Conservation (phyloP, 1,284 basidiomycete genomes). For the Omphalotus olearius region DNA sequence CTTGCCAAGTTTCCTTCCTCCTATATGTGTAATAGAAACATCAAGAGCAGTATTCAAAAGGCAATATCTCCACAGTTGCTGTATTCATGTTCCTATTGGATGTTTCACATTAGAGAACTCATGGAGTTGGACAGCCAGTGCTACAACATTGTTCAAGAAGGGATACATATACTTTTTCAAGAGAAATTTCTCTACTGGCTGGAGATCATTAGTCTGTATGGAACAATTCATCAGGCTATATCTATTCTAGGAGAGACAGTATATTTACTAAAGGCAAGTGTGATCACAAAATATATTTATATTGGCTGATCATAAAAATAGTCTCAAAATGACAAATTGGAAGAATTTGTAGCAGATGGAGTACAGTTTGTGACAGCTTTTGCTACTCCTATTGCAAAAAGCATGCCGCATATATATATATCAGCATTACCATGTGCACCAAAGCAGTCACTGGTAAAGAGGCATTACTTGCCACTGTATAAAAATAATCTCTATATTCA, state of each 20-base stretch:
- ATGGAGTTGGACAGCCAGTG: not conserved
- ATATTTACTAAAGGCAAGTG: not conserved
- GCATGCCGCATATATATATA: not conserved
- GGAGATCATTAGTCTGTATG: not conserved
- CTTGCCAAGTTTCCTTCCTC: not conserved
- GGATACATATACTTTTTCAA: not conserved
- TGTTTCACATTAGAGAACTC: not conserved
- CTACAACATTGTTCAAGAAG: not conserved
- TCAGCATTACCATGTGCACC: not conserved
- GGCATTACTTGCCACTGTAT: not conserved
- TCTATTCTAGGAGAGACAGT: not conserved
- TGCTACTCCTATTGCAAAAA: not conserved
- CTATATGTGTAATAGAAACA: not conserved
- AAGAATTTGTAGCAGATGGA: no score
- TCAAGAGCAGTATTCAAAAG: not conserved
- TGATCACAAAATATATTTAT: not conserved
- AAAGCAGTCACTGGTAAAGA: not conserved
- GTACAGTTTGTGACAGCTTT: not conserved
- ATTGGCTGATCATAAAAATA: not conserved
- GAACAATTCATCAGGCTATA: not conserved
- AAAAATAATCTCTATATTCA: not conserved
- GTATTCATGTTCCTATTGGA: constrained; percentile 1
- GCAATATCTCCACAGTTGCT: not conserved
- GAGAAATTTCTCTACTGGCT: not conserved
- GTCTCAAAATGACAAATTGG: not conserved